Evolutionary conservation across 495 filamentous ascomycete species (phyloP), one percentile per base, ranked within the genome.

Genomic region (Trichoderma gamsii): DNA sequence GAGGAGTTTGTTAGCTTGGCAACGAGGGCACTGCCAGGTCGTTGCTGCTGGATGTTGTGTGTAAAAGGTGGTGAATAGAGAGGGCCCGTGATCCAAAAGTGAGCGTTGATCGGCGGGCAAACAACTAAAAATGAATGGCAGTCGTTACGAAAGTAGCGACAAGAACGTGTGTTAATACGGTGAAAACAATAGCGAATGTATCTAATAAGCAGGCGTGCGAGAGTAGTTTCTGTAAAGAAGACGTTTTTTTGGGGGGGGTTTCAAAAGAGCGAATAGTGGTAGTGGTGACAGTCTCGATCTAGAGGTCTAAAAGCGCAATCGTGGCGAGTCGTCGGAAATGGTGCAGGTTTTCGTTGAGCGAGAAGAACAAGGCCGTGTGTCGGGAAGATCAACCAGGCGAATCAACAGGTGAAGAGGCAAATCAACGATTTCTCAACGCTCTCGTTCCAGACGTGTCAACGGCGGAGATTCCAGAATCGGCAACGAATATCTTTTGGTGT

Each of bases 371-470:
- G 56, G 56, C 56, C 51, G 51, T 59, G 21, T 21, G 21, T 12
- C 51, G 11, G 23, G 51, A 21, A 25, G 51, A 21, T 21, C 23
- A 23, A 21, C 51, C 4, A 27, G 21, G 51, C 6, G 25, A 32
- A 61, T 61, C 56, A 61, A 61, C 56, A 18, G 13, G 23, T 23
- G 29, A 59, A n/a, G 29, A 61, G 56, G 56, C 23, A 13, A 61
- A 32, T 61, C 1, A 21, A 21, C 51, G 51, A 29, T 21, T 49
- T 59, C n/a, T 59, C 51, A 59, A 59, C 51, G 51, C 21, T 32
- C 25, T 61, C 56, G 56, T 61, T 61, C 56, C 56, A 61, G 56
- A 61, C 56, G 56, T 61, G 56, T 61, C 49, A 18, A 61, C 56
- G 56, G 56, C 27, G 56, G 29, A 9, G 56, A 21, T 32, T 13